Conservation (phyloP, 257 asterid genomes). For the Ligustrum vulgare region DNA sequence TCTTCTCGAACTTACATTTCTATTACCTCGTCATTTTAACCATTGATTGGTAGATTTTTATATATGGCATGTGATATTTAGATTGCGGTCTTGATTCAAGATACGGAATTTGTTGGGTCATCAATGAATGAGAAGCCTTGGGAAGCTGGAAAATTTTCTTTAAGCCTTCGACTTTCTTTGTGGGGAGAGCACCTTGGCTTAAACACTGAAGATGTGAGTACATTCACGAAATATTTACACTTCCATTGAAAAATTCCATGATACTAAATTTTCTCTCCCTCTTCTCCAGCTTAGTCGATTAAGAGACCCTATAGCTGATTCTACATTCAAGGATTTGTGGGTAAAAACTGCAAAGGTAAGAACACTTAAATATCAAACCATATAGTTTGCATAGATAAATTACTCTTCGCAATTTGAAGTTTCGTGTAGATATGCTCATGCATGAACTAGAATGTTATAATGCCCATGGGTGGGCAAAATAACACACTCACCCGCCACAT, state of each 20-base stretch:
- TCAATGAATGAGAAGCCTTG: slow-evolving; percentile 73
- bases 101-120: slow-evolving; percentile 76
- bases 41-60: neutral
- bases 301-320: slow-evolving; percentile 71
- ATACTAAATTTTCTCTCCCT: slow-evolving; percentile 10
- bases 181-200: slow-evolving; percentile 98
- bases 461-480: too few relatives aligned
- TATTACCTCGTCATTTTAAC: neutral
- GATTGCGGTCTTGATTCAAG: slow-evolving; percentile 83
- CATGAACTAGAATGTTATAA: too few relatives aligned
- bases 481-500: too few relatives aligned
- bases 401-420: neutral
- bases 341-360: slow-evolving; percentile 72
- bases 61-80: slow-evolving; percentile 32
- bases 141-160: slow-evolving; percentile 88
- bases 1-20: neutral
- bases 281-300: slow-evolving; percentile 56
- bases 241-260: neutral
- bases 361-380: neutral
- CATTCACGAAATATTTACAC: neutral
- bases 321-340: slow-evolving; percentile 72
- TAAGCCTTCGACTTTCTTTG: slow-evolving; percentile 68
- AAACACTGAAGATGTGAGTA: slow-evolving; percentile 56
- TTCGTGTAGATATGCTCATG: neutral
- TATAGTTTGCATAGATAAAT: neutral